These are phyloP conservation scores for Nigrospora sphaerica DNA, from an alignment of 2,329 filamentous ascomycete genomes.

Conservation along the genomic window DNA sequence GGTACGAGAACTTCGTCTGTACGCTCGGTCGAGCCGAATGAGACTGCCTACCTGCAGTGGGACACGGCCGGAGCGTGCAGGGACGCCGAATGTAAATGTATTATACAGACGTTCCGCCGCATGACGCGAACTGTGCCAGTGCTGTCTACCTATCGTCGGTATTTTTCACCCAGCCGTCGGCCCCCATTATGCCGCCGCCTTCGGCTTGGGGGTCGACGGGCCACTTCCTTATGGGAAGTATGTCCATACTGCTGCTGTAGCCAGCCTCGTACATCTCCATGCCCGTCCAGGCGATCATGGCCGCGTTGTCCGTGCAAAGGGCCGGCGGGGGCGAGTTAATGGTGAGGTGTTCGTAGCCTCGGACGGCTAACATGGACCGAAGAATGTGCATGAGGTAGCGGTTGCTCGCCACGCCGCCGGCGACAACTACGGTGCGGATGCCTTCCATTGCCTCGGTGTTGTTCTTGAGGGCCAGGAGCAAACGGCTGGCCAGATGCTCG, in stretches of 20 bases:
- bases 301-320: conserved; percentile 90
- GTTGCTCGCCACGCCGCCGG: conserved; percentile 88
- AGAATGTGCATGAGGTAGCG: conserved; percentile 65
- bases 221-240: conserved; percentile 63
- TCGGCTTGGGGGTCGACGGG: conserved; percentile 55
- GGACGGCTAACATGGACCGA: conserved; percentile 49
- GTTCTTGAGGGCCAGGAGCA: conserved; percentile 60
- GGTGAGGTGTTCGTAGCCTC: conserved; percentile 54
- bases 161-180: conserved; percentile 33
- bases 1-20: too few relatives aligned
- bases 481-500: conserved; percentile 74
- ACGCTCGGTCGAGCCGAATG: too few relatives aligned
- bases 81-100: conserved; percentile 13
- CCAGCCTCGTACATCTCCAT: conserved; percentile 86
- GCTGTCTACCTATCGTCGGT: background rate
- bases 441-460: background rate
- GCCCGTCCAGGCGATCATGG: conserved; percentile 94
- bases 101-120: conserved; percentile 8
- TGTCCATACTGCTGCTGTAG: conserved; percentile 55
- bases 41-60: too few relatives aligned
- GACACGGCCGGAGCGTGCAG: too few relatives aligned
- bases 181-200: conserved; percentile 53
- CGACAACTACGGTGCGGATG: conserved; percentile 61
- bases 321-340: conserved; percentile 68
- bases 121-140: background rate